phyloP scores from a whole-genome alignment of 805 yeast genomes.

The Hanseniaspora lindneri region DNA sequence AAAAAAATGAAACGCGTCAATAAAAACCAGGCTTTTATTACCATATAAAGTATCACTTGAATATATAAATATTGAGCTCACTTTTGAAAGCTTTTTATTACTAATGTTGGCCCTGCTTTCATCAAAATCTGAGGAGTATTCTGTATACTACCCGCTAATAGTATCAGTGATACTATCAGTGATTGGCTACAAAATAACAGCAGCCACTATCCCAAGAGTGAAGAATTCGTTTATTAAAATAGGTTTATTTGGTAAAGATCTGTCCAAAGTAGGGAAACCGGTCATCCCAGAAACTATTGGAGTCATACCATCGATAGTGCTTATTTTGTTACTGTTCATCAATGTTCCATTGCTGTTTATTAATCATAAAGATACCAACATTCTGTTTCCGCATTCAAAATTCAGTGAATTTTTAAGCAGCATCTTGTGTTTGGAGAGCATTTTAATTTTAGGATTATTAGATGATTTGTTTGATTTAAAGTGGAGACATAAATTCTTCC shows the following conservation, averaged over 20 bases:
- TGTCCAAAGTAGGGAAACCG: constrained; percentile 65
- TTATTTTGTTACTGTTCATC: constrained; percentile 66
- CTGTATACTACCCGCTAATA: constrained; percentile 12
- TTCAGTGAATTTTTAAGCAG: constrained; percentile 80
- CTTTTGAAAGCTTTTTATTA: background rate
- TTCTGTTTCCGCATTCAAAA: constrained; percentile 61
- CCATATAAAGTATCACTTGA: no score
- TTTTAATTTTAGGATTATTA: constrained; percentile 73
- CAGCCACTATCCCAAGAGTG: constrained; percentile 55
- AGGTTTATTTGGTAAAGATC: constrained; percentile 78
- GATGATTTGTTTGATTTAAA: constrained; percentile 92
- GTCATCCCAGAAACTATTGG: constrained; percentile 86
- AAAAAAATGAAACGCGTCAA: no score
- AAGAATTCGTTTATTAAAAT: constrained; percentile 53
- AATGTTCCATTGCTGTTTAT: constrained; percentile 82
- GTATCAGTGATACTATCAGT: constrained; percentile 1
- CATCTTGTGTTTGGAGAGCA: constrained; percentile 68
- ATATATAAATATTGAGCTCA: background rate
- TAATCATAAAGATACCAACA: constrained; percentile 30
- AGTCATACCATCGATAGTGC: constrained; percentile 71
- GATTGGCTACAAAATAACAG: constrained; percentile 52
- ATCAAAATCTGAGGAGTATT: constrained; percentile 4
- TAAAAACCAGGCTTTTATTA: no score
- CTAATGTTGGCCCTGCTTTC: background rate
- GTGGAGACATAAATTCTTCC: constrained; percentile 93